Evolutionary conservation across 2,329 filamentous ascomycete genomes (phyloP).

Genomic region (Thelonectria blattea): DNA sequence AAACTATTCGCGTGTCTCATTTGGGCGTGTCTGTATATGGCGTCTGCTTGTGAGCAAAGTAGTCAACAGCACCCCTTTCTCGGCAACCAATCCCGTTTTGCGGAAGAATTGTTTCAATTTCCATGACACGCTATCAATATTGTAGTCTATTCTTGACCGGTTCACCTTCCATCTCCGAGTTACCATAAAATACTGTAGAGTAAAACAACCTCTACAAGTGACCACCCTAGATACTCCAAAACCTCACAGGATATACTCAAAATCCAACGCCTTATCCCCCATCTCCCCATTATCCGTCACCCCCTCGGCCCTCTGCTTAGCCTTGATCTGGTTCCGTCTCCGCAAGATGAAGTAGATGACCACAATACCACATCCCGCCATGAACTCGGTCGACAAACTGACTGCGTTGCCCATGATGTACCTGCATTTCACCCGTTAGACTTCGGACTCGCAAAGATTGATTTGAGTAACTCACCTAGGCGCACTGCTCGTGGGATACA

Average conservation of each 20-base stretch:
- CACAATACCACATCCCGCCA: constrained; percentile 1
- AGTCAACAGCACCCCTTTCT: too few species aligned
- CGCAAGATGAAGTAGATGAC: constrained; percentile 9
- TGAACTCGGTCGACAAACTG: neutral
- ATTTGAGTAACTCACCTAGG: neutral
- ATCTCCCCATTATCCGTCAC: constrained; percentile 4
- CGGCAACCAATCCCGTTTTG: too few species aligned
- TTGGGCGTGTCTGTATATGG: too few species aligned
- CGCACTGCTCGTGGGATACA: constrained; percentile 1
- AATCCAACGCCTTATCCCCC: constrained; percentile 6
- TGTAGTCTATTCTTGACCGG: too few species aligned
- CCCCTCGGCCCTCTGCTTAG: neutral
- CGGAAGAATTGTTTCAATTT: too few species aligned
- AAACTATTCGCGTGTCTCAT: too few species aligned
- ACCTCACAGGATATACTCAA: constrained; percentile 7
- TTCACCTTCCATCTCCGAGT: too few species aligned
- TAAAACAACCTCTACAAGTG: neutral
- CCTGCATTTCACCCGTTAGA: neutral
- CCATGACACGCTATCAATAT: too few species aligned
- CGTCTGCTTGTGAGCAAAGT: too few species aligned
- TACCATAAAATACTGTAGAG: too few species aligned
- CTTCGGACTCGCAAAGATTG: neutral
- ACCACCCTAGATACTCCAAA: neutral
- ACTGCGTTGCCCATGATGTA: constrained; percentile 13
- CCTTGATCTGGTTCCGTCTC: constrained; percentile 6